These are phyloP conservation scores for Vachellia collinsii DNA, from an alignment of 306 rosid species.

Conservation along the genomic window DNA sequence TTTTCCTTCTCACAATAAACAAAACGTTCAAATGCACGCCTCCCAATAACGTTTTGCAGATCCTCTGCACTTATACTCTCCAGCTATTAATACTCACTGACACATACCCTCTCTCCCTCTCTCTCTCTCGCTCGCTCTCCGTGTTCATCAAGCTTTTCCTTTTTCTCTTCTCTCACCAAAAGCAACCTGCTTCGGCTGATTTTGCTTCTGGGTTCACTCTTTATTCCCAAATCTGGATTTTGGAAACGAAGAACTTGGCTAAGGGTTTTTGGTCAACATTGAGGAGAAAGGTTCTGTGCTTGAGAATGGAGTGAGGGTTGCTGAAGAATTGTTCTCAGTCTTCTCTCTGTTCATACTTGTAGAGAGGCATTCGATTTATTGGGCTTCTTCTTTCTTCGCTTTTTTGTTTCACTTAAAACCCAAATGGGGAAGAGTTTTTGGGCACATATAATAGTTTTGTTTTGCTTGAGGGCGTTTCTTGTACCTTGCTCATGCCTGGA, in stretches of 20 bases:
- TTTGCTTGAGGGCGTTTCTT: conserved; percentile 51
- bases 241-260: conserved; percentile 33
- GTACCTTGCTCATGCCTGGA: conserved; percentile 54
- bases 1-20: conserved; percentile 29
- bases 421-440: conserved; percentile 56
- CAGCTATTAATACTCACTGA: conserved; percentile 45
- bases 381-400: conserved; percentile 21
- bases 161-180: conserved; percentile 39
- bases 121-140: background rate
- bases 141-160: conserved; percentile 12
- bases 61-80: conserved; percentile 38
- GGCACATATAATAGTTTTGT: conserved; percentile 44
- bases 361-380: conserved; percentile 32
- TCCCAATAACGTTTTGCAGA: conserved; percentile 55
- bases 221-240: conserved; percentile 24
- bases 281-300: conserved; percentile 16
- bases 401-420: conserved; percentile 20
- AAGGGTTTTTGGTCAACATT: conserved; percentile 31
- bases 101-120: background rate
- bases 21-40: conserved; percentile 67
- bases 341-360: conserved; percentile 17
- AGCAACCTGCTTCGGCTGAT: conserved; percentile 46
- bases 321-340: conserved; percentile 37
- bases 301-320: conserved; percentile 47
- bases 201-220: conserved; percentile 39